A percentile compares a stretch with the other conserved stretches of the same genome.
Evolutionary conservation across 163 green algal genomes (phyloP).

Genomic region (Scenedesmus sp.): DNA sequence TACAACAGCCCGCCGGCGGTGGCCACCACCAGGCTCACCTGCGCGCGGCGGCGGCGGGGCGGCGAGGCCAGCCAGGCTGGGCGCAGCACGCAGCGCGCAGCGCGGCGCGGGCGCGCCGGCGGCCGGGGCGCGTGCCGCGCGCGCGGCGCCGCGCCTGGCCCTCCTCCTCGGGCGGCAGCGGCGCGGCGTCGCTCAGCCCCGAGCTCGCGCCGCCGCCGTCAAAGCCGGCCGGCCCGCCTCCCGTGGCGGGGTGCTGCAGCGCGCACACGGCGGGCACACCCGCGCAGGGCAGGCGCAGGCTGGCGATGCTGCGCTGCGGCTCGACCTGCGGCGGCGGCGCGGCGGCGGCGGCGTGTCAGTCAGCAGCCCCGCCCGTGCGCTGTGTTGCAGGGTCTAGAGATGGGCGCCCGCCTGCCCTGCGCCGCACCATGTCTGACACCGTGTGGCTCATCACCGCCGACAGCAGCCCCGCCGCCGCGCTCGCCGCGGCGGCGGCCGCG

Average conservation of each 20-base stretch:
- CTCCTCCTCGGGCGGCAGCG: constrained; percentile 2
- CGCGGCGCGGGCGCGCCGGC: neutral
- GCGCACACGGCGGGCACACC: constrained; percentile 36
- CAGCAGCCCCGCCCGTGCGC: neutral
- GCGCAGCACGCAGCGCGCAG: no score
- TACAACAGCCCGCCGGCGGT: constrained; percentile 70
- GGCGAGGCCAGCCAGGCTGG: neutral
- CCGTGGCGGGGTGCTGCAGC: constrained; percentile 27
- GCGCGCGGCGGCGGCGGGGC: neutral
- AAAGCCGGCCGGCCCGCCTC: neutral
- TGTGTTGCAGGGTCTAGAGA: no score
- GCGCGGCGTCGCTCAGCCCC: neutral
- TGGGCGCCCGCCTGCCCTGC: neutral
- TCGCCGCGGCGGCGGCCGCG: constrained; percentile 24
- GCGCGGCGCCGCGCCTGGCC: neutral
- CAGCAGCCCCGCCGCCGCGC: constrained; percentile 48
- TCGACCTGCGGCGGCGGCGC: constrained; percentile 49
- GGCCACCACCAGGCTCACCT: constrained; percentile 63
- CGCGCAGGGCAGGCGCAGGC: constrained; percentile 47
- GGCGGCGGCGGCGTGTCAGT: neutral
- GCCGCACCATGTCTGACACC: constrained; percentile 54
- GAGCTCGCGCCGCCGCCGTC: neutral
- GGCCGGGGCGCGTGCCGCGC: neutral
- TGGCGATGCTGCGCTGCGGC: constrained; percentile 55
- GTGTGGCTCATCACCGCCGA: constrained; percentile 48